phyloP scores from a whole-genome alignment of 1,139 yeast species.

The Suhomyces kunorum region DNA sequence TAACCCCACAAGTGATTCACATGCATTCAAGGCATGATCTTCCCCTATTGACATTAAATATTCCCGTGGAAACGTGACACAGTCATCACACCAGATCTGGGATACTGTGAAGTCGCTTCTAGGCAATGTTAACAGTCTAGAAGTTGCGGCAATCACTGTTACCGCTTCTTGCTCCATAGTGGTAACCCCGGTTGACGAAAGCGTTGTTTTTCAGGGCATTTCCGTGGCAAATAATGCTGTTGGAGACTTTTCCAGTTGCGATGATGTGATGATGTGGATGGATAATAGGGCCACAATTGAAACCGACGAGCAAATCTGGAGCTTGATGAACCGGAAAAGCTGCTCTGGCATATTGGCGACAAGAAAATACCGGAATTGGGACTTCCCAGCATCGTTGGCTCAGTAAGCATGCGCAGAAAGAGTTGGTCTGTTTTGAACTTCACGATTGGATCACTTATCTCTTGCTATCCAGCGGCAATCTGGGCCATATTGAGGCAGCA shows the following conservation, averaged over 20 bases:
- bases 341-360: conserved; percentile 39
- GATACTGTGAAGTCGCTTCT: conserved; percentile 8
- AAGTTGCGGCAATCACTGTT: conserved; percentile 22
- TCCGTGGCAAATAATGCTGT: not conserved
- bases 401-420: conserved; percentile 22
- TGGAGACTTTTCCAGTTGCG: conserved; percentile 15
- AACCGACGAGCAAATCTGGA: conserved; percentile 31
- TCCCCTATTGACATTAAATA: conserved; percentile 20
- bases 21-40: conserved; percentile 3
- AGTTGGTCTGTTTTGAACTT: conserved; percentile 49
- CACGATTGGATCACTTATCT: conserved; percentile 51
- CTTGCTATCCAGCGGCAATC: conserved; percentile 32
- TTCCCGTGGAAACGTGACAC: conserved; percentile 32
- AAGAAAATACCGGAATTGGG: conserved; percentile 58
- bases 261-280: conserved; percentile 62
- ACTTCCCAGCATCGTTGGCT: conserved; percentile 49
- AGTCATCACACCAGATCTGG: conserved; percentile 44
- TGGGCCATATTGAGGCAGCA: conserved; percentile 17
- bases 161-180: conserved; percentile 61
- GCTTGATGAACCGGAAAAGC: conserved; percentile 10
- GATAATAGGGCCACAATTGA: conserved; percentile 47
- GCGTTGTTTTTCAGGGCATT: conserved; percentile 5
- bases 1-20: conserved; percentile 2
- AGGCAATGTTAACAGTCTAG: not conserved
- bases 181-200: conserved; percentile 29